A percentile compares a stretch with the other conserved stretches of the same genome.
phyloP scores from a whole-genome alignment of 805 yeast species.

The Saturnispora mendoncae region DNA sequence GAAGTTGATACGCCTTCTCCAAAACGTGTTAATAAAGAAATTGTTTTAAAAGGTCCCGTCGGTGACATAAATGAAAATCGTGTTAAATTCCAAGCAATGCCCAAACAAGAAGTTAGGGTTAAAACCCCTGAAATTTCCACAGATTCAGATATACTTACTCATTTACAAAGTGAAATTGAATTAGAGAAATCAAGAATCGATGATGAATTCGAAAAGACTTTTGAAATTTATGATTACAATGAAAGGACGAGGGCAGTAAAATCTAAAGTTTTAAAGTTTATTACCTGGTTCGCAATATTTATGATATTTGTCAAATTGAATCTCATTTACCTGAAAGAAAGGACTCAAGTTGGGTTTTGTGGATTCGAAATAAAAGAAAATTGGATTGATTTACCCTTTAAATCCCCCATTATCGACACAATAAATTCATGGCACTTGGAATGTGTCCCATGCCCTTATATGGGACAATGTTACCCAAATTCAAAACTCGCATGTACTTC shows the following conservation, averaged over 20 bases:
- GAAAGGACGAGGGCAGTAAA: conserved; percentile 5
- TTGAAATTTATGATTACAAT: conserved; percentile 10
- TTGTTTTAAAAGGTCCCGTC: conserved; percentile 4
- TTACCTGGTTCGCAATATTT: conserved; percentile 1
- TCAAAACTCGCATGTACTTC: conserved; percentile 62
- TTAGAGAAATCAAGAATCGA: conserved; percentile 19
- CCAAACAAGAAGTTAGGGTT: conserved; percentile 1
- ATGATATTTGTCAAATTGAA: conserved; percentile 7
- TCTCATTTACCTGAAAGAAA: conserved; percentile 42
- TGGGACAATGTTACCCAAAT: conserved; percentile 65
- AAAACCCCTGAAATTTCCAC: conserved; percentile 19
- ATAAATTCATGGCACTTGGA: conserved; percentile 46
- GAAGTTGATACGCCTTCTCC: conserved; percentile 8
- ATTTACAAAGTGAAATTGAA: conserved; percentile 19
- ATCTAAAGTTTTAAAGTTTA: conserved; percentile 4
- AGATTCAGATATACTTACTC: conserved; percentile 15
- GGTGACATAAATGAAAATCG: conserved; percentile 3
- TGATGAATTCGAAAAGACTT: conserved; percentile 19
- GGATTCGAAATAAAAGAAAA: conserved; percentile 43
- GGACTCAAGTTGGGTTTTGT: conserved; percentile 64
- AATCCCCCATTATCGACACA: conserved; percentile 22
- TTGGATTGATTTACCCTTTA: conserved; percentile 1
- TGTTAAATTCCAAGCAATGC: background rate
- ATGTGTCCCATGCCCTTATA: conserved; percentile 75
- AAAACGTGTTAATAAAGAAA: background rate